A percentile compares a stretch with the other conserved stretches of the same genome.
Evolutionary conservation across 2,329 filamentous ascomycete species (phyloP).

Genomic region (Colletotrichum sp.): DNA sequence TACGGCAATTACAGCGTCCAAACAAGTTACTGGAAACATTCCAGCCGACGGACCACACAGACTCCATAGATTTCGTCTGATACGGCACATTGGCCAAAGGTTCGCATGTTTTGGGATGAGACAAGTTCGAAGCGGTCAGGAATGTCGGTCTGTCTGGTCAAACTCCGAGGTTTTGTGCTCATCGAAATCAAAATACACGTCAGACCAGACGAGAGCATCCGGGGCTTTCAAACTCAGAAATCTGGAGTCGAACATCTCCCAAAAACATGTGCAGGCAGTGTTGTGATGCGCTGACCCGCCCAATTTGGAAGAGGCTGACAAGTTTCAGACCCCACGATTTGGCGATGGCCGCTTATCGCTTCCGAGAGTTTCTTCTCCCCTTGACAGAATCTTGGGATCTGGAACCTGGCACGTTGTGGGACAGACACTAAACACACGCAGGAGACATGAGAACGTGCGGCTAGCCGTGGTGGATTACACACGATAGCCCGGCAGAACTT

Average conservation of each 20-base stretch:
- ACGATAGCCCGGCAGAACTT: neutral
- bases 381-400: neutral
- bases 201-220: neutral
- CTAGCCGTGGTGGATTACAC: neutral
- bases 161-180: neutral
- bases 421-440: neutral
- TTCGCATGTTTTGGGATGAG: neutral
- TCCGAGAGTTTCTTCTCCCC: neutral
- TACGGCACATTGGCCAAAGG: neutral
- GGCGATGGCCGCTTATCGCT: neutral
- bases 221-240: rapidly evolving
- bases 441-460: neutral
- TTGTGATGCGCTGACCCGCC: neutral
- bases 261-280: neutral
- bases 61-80: neutral
- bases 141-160: neutral
- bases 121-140: neutral
- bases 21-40: neutral
- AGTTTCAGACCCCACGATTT: neutral
- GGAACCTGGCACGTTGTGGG: neutral
- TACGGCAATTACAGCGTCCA: neutral
- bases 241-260: neutral
- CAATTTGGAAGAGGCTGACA: neutral
- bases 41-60: neutral
- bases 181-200: neutral